Base-by-base conservation (phyloP, 495 filamentous ascomycete genomes). In the Podospora pseudoanserina region DNA sequence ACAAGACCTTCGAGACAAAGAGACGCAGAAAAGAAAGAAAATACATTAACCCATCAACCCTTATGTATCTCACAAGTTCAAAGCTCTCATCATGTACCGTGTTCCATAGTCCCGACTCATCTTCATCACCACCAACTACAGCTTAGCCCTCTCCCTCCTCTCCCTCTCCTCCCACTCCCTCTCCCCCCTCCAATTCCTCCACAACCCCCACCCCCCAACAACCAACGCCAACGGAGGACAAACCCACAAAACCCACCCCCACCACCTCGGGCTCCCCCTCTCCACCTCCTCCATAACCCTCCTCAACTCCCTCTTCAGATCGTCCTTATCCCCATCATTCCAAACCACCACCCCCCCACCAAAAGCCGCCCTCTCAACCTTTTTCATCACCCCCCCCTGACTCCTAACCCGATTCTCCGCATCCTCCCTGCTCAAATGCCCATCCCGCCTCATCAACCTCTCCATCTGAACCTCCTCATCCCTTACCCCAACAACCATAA, bases 331-430 rank as follows among this genome's bases (percentile, higher is more conserved):
- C 2, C 85, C 86, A 82, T 97, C 94, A 83, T 99, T 99, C 89
- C 88, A 90, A 16, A 98, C 86, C 56, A 97, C 91, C 15, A 90
- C 84, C 0, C 95, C 76, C 13, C 91, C 88, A 60, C 90, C 80
- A 65, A 80, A 85, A 81, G 89, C 80, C 53, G 87, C 88, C 79
- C 91, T 80, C 73, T 80, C 81, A 58, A 91, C 92, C 85, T 99
- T 98, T 68, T 89, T 86, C 76, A 83, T 84, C 63, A 96, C 88
- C 79, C 93, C 90, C 65, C 88, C 90, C 85, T 99, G 96, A 71
- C 91, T 94, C 58, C 78, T 75, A 3, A 99, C 91, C 15, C 96
- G 79, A 67, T 91, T 90, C 83, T 86, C 83, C 56, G 95, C 95
- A 73, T 98, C 95, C 75, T 93, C 87, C 19, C 79, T 83, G 13